phyloP scores from a whole-genome alignment of 73 alveolate genomes.

The Paramecium primaurelia region DNA sequence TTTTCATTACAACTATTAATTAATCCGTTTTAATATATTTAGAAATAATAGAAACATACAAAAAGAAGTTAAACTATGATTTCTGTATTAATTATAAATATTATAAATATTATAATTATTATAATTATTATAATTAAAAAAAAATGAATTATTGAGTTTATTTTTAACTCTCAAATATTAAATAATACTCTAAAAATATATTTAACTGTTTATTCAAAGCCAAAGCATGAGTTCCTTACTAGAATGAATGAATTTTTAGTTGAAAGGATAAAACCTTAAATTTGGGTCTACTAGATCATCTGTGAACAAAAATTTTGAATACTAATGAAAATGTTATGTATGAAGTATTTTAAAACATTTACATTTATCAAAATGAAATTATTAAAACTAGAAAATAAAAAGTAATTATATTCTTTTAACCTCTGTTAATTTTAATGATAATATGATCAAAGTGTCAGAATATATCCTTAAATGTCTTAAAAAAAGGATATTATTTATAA shows the following conservation, averaged over 20 bases:
- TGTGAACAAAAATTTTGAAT: too few relatives aligned
- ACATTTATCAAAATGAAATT: too few relatives aligned
- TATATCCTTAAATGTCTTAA: too few relatives aligned
- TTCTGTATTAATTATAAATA: neutral
- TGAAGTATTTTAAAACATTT: neutral
- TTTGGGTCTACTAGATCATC: neutral
- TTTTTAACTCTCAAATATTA: neutral
- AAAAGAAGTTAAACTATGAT: neutral
- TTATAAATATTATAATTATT: neutral
- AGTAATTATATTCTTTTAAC: too few relatives aligned
- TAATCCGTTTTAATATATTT: neutral
- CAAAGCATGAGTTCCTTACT: neutral
- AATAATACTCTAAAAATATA: neutral
- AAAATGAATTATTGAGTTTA: neutral
- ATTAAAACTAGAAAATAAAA: too few relatives aligned
- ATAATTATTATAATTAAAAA: neutral
- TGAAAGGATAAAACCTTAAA: neutral
- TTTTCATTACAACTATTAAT: neutral
- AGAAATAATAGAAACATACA: neutral
- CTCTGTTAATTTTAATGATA: neutral
- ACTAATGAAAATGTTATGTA: too few relatives aligned
- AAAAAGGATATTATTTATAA: too few relatives aligned
- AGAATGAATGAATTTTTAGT: neutral
- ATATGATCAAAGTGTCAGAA: neutral
- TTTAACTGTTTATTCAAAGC: too few relatives aligned